phyloP scores from a whole-genome alignment of 805 yeast species.

The Pachysolen tannophilus region DNA sequence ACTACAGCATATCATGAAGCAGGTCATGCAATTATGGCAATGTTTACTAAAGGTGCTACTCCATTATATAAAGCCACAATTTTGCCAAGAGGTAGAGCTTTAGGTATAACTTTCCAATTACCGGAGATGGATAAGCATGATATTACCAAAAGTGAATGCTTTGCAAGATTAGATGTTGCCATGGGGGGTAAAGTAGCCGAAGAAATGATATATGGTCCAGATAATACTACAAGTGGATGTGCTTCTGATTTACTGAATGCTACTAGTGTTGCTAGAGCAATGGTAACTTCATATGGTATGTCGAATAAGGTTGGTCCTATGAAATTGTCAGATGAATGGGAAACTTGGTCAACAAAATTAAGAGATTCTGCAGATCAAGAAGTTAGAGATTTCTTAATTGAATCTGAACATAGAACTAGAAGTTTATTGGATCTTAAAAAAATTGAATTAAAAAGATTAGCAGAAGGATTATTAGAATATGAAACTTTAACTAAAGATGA shows the following conservation, averaged over 20 bases:
- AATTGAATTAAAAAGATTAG: constrained; percentile 74
- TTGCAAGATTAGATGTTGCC: constrained; percentile 90
- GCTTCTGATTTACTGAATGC: constrained; percentile 87
- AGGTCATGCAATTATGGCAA: constrained; percentile 97
- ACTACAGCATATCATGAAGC: constrained; percentile 99
- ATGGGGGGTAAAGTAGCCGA: constrained; percentile 99
- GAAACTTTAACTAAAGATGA: constrained; percentile 91
- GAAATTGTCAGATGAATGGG: constrained; percentile 84
- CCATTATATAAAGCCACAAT: constrained; percentile 95
- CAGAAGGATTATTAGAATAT: constrained; percentile 89
- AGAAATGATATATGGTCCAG: constrained; percentile 84
- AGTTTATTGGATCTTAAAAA: constrained; percentile 50
- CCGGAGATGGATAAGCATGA: constrained; percentile 98
- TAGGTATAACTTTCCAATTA: constrained; percentile 94
- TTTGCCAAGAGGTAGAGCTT: constrained; percentile 92
- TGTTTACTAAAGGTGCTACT: constrained; percentile 90
- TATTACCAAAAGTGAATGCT: constrained; percentile 80
- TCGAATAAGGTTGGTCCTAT: constrained; percentile 91
- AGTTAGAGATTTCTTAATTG: constrained; percentile 66
- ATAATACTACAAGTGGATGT: constrained; percentile 93
- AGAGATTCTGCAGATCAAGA: constrained; percentile 91
- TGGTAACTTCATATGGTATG: constrained; percentile 98
- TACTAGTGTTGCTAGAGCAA: constrained; percentile 87
- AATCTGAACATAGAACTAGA: constrained; percentile 76
- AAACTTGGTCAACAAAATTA: constrained; percentile 84